These are phyloP conservation scores for Coniochaeta prunicola DNA, from an alignment of 2,329 filamentous ascomycete genomes.

Conservation along the genomic window DNA sequence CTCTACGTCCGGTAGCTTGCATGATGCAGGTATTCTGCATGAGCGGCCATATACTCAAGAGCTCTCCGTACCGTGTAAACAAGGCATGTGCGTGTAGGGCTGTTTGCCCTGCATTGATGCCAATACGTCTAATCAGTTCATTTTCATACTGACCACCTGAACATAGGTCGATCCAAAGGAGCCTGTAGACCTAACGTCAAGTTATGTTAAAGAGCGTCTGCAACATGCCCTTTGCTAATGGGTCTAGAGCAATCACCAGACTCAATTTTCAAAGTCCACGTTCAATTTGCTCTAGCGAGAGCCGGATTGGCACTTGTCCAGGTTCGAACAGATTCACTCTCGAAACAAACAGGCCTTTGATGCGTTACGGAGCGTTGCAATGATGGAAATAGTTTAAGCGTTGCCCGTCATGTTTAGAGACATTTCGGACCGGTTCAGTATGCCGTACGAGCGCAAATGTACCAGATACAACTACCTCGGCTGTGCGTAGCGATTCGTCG, in stretches of 20 bases:
- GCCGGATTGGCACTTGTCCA: not conserved
- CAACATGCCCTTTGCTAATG: no score
- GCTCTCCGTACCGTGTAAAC: not conserved
- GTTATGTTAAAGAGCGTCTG: no score
- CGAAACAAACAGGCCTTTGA: not conserved
- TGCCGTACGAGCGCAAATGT: not conserved
- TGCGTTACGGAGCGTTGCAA: not conserved
- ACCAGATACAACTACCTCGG: not conserved
- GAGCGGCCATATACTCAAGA: not conserved
- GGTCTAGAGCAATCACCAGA: no score
- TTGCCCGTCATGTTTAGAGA: not conserved
- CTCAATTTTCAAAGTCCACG: no score
- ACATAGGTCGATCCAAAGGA: no score
- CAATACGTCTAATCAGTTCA: no score
- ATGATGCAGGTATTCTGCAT: not conserved
- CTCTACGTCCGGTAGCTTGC: not conserved
- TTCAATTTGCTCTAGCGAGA: no score
- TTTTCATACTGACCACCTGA: no score
- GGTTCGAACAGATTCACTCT: not conserved
- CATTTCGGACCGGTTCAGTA: not conserved
- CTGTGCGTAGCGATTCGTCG: not conserved
- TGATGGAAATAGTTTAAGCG: not conserved
- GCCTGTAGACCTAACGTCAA: no score
- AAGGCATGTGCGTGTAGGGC: not conserved
- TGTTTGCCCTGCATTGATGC: not conserved